Percentiles rank a stretch among this genome's conserved stretches.
Conservation (phyloP, 2,329 filamentous ascomycete genomes). For the Botrytis cinerea region DNA sequence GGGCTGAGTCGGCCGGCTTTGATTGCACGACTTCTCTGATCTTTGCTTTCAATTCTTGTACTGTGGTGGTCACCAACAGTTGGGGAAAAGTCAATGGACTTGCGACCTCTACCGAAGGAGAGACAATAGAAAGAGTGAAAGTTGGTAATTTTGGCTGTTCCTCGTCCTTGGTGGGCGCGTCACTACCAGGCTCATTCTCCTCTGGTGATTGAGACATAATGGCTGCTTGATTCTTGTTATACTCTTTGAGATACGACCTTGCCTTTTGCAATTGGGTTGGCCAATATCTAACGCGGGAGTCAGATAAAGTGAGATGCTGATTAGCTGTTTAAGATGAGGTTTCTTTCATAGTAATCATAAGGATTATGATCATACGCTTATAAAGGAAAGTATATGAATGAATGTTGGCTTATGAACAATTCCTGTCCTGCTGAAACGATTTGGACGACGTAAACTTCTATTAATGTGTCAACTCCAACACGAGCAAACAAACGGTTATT, state of each 20-base stretch:
- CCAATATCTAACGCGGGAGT: neutral
- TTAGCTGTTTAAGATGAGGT: conserved; percentile 11
- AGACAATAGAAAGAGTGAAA: conserved; percentile 60
- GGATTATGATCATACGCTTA: neutral
- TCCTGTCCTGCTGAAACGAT: neutral
- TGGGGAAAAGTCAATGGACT: conserved; percentile 52
- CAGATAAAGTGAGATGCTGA: neutral
- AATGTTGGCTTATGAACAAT: neutral
- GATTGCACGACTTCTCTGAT: conserved; percentile 55
- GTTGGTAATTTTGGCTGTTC: conserved; percentile 36
- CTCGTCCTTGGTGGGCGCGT: conserved; percentile 31
- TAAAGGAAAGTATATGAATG: neutral
- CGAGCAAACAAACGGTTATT: neutral
- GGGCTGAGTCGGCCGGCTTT: conserved; percentile 55
- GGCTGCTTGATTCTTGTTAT: neutral
- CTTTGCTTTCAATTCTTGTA: conserved; percentile 59
- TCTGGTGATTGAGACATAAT: conserved; percentile 33
- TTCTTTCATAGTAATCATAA: conserved; percentile 12
- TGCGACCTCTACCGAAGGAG: conserved; percentile 57
- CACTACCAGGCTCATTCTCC: conserved; percentile 17
- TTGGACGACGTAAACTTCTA: neutral
- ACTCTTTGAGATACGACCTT: neutral
- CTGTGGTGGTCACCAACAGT: conserved; percentile 53
- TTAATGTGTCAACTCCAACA: neutral
- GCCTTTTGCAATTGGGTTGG: neutral